Evolutionary conservation across 768 basidiomycete genomes (phyloP).

Genomic region (Baorangia bicolor): DNA sequence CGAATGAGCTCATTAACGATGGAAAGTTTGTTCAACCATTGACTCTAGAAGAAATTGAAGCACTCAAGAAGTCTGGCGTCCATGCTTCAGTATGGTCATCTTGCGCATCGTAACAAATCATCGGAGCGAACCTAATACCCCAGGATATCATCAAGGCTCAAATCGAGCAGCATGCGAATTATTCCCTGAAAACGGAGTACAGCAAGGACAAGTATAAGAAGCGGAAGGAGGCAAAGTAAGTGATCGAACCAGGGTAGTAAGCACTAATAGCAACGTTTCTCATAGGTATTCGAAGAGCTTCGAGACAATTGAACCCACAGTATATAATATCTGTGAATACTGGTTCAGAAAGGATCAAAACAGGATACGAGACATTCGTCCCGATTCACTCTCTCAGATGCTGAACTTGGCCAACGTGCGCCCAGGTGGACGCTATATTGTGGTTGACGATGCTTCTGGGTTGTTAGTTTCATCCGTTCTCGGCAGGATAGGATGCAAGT

Average conservation of each 20-base stretch:
- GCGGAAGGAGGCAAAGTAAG: slow-evolving; percentile 94
- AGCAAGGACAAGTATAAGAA: slow-evolving; percentile 99
- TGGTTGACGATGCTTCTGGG: slow-evolving; percentile 91
- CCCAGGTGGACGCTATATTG: slow-evolving; percentile 84
- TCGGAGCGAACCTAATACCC: slow-evolving; percentile 9
- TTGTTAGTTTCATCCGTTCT: slow-evolving; percentile 81
- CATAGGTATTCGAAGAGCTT: slow-evolving; percentile 83
- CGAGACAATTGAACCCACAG: slow-evolving; percentile 82
- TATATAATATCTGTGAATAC: slow-evolving; percentile 85
- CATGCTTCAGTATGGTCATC: slow-evolving; percentile 62
- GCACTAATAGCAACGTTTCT: neutral
- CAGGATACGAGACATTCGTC: slow-evolving; percentile 79
- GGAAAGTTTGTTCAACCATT: slow-evolving; percentile 81
- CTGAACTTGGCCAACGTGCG: slow-evolving; percentile 78
- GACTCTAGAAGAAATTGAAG: slow-evolving; percentile 79
- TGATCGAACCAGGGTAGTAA: neutral
- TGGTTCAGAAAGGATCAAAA: slow-evolving; percentile 84
- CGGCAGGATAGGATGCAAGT: slow-evolving; percentile 80
- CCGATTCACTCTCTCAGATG: slow-evolving; percentile 88
- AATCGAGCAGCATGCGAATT: slow-evolving; percentile 90
- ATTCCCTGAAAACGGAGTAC: slow-evolving; percentile 93
- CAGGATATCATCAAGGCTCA: slow-evolving; percentile 96
- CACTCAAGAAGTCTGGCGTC: slow-evolving; percentile 76
- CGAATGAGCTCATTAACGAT: slow-evolving; percentile 94
- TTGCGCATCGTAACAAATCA: neutral